These are phyloP conservation scores for Orychophragmus violaceus DNA, from an alignment of 345 rosid genomes.

Conservation along the genomic window DNA sequence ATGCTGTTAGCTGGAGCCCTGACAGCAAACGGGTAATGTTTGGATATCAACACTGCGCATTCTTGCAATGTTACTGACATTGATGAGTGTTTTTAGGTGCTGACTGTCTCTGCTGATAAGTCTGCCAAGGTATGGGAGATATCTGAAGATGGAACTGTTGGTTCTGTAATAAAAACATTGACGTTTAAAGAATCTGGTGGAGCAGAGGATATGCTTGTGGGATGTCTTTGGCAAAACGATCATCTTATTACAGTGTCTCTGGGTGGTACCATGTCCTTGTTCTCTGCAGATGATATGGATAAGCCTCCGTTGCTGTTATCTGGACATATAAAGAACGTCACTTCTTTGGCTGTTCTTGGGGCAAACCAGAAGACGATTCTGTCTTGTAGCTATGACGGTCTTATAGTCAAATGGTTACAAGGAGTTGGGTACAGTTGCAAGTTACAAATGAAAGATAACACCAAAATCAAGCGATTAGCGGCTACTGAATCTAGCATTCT, in stretches of 20 bases:
- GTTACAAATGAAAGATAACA: slow-evolving; percentile 41
- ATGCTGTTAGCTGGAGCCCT: slow-evolving; percentile 91
- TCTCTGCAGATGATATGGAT: slow-evolving; percentile 55
- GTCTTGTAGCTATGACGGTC: slow-evolving; percentile 68
- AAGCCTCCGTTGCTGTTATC: slow-evolving; percentile 47
- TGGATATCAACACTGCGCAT: background rate
- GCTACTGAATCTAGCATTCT: slow-evolving; percentile 46
- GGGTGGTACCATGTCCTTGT: slow-evolving; percentile 54
- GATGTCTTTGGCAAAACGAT: slow-evolving; percentile 77
- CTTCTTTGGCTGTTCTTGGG: slow-evolving; percentile 46
- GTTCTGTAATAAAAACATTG: slow-evolving; percentile 45
- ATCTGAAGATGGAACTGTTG: slow-evolving; percentile 48
- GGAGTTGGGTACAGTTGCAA: slow-evolving; percentile 53
- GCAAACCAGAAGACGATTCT: slow-evolving; percentile 41
- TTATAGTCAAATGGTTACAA: slow-evolving; percentile 58
- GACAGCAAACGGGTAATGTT: slow-evolving; percentile 74
- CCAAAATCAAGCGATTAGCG: slow-evolving; percentile 59
- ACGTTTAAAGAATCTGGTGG: slow-evolving; percentile 46
- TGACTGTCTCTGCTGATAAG: slow-evolving; percentile 80
- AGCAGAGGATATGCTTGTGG: slow-evolving; percentile 71
- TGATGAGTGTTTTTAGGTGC: slow-evolving; percentile 33
- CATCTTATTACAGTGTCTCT: slow-evolving; percentile 61
- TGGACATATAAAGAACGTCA: slow-evolving; percentile 66
- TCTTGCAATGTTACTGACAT: slow-evolving; percentile 6
- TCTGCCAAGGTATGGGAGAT: slow-evolving; percentile 75